phyloP scores from a whole-genome alignment of 495 filamentous ascomycete species.

The Sporormia fimetaria region DNA sequence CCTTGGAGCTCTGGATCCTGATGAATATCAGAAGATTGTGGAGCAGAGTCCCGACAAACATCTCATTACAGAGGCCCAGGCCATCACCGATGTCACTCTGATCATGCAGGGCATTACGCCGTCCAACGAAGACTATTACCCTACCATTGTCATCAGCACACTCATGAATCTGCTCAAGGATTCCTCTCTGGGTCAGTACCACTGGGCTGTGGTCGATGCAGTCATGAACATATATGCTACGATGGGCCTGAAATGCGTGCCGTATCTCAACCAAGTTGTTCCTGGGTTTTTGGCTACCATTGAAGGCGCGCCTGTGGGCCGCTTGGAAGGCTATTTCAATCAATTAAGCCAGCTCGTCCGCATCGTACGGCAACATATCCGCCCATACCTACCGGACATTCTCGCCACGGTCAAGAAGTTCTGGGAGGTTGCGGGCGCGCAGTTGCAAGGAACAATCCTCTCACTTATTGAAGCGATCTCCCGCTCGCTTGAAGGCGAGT shows the following conservation, averaged over 20 bases:
- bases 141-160: slow-evolving; percentile 93
- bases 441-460: slow-evolving; percentile 80
- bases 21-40: slow-evolving; percentile 64
- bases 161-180: slow-evolving; percentile 85
- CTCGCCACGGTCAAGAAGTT: slow-evolving; percentile 73
- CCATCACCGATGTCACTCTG: slow-evolving; percentile 82
- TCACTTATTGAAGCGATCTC: slow-evolving; percentile 85
- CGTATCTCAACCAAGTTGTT: slow-evolving; percentile 83
- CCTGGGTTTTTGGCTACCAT: slow-evolving; percentile 87
- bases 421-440: slow-evolving; percentile 62
- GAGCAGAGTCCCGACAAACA: slow-evolving; percentile 52
- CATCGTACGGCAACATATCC: slow-evolving; percentile 92
- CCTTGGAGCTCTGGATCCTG: slow-evolving; percentile 89
- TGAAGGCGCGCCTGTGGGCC: slow-evolving; percentile 53
- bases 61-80: slow-evolving; percentile 49
- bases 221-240: slow-evolving; percentile 99
- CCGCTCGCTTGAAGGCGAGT: slow-evolving; percentile 89
- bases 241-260: slow-evolving; percentile 85
- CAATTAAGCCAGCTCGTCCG: slow-evolving; percentile 85
- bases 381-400: slow-evolving; percentile 74
- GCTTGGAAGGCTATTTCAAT: slow-evolving; percentile 91
- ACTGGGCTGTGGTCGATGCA: slow-evolving; percentile 92
- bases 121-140: slow-evolving; percentile 95
- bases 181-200: slow-evolving; percentile 72
- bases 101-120: slow-evolving; percentile 98